A percentile compares a stretch with the other conserved stretches of the same genome.
Evolutionary conservation across 306 rosid species (phyloP).

Genomic region (Cucurbita moschata): DNA sequence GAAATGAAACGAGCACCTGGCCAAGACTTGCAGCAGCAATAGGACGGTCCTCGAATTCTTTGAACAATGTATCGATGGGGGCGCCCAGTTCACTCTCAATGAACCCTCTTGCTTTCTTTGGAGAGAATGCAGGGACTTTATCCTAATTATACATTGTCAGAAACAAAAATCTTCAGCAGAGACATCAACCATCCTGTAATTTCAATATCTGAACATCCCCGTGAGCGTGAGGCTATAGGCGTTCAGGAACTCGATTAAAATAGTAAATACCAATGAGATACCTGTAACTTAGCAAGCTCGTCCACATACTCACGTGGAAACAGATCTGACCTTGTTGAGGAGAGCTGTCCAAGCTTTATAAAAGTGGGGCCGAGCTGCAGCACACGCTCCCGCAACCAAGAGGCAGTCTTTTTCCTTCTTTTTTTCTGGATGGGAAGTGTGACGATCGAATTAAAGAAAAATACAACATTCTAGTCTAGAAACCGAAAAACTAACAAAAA

Average conservation of each 20-base stretch:
- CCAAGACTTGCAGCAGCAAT: conserved; percentile 98
- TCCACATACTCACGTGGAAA: conserved; percentile 83
- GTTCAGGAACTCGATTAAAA: not conserved
- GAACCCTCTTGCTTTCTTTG: conserved; percentile 57
- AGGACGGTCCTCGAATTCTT: conserved; percentile 76
- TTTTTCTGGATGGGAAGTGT: conserved; percentile 34
- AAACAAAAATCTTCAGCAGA: not conserved
- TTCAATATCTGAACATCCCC: not conserved
- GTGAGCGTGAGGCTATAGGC: not conserved
- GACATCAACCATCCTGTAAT: not conserved
- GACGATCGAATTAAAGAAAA: not conserved
- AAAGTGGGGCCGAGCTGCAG: conserved; percentile 92
- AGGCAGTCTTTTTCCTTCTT: conserved; percentile 56
- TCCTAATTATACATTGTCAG: conserved; percentile 38
- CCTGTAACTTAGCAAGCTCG: conserved; percentile 92
- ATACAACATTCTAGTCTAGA: not conserved
- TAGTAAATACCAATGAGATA: conserved; percentile 7
- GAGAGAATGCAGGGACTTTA: conserved; percentile 81
- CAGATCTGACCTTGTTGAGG: conserved; percentile 83
- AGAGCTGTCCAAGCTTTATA: conserved; percentile 87
- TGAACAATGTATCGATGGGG: conserved; percentile 41
- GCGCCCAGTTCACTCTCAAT: conserved; percentile 74
- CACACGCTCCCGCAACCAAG: conserved; percentile 75
- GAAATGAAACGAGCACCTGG: conserved; percentile 41
- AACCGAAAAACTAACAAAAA: not conserved